phyloP scores from a whole-genome alignment of 2,329 filamentous ascomycete genomes.

The Talaromyces albobiverticillius region DNA sequence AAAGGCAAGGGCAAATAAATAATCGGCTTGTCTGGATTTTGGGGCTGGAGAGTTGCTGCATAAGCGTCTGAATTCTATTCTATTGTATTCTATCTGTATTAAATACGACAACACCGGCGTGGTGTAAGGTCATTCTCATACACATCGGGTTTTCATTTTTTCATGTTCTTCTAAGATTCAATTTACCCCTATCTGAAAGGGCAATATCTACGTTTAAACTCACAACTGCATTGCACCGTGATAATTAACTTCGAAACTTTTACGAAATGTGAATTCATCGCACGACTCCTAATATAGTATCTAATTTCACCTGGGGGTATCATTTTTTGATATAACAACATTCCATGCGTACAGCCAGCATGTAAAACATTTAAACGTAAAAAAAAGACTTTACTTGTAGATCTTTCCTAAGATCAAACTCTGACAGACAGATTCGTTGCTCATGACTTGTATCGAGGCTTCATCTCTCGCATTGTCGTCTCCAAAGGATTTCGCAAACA shows the following conservation, averaged over 20 bases:
- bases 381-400: conserved; percentile 53
- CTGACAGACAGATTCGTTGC: conserved; percentile 86
- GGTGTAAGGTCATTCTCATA: background rate
- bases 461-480: conserved; percentile 25
- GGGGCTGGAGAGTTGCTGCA: background rate
- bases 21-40: conserved; percentile 16
- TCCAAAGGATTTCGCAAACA: conserved; percentile 22
- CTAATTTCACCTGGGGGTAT: conserved; percentile 1
- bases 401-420: conserved; percentile 83
- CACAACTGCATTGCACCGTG: background rate
- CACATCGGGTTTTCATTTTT: background rate
- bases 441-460: conserved; percentile 64
- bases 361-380: background rate
- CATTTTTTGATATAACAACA: background rate
- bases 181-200: background rate
- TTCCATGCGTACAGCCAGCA: background rate
- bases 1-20: conserved; percentile 29
- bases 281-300: background rate
- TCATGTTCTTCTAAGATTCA: background rate
- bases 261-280: background rate
- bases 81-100: conserved; percentile 13
- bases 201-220: background rate
- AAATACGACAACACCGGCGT: background rate
- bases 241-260: background rate
- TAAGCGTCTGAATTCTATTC: conserved; percentile 9